phyloP scores from a whole-genome alignment of 1,284 basidiomycete species.

The Inonotus hispidus region DNA sequence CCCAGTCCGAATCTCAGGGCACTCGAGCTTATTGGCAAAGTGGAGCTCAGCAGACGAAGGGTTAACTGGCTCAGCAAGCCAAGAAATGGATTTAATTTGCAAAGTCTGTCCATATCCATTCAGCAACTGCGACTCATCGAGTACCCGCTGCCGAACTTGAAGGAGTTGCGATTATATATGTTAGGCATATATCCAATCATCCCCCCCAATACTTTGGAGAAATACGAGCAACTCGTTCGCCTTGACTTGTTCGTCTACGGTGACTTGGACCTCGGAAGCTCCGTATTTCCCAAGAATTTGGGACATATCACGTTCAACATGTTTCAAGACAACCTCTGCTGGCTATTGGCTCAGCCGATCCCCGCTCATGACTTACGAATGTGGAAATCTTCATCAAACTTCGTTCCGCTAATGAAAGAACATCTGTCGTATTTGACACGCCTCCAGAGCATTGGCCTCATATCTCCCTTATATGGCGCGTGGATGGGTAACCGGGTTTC shows the following conservation, averaged over 20 bases:
- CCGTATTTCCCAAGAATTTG: not conserved
- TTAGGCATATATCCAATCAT: not conserved
- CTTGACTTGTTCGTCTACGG: not conserved
- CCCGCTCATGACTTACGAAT: no score
- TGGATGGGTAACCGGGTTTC: no score
- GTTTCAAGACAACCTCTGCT: not conserved
- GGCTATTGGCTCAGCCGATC: not conserved
- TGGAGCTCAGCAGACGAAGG: not conserved
- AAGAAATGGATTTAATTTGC: not conserved
- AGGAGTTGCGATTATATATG: not conserved
- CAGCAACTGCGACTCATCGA: not conserved
- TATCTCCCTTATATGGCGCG: no score
- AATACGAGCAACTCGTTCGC: not conserved
- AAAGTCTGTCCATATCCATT: not conserved
- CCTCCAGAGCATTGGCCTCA: not conserved
- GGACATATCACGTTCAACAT: not conserved
- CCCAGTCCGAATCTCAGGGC: not conserved
- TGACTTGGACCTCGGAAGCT: not conserved
- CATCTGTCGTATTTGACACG: not conserved
- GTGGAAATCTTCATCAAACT: not conserved
- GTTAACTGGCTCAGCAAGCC: not conserved
- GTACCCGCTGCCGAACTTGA: not conserved
- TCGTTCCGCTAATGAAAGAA: not conserved
- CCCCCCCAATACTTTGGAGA: not conserved
- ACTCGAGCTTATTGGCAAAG: not conserved